These are phyloP conservation scores for Aspergillus novofumigatus DNA, from an alignment of 2,329 filamentous ascomycete species.

Conservation along the genomic window DNA sequence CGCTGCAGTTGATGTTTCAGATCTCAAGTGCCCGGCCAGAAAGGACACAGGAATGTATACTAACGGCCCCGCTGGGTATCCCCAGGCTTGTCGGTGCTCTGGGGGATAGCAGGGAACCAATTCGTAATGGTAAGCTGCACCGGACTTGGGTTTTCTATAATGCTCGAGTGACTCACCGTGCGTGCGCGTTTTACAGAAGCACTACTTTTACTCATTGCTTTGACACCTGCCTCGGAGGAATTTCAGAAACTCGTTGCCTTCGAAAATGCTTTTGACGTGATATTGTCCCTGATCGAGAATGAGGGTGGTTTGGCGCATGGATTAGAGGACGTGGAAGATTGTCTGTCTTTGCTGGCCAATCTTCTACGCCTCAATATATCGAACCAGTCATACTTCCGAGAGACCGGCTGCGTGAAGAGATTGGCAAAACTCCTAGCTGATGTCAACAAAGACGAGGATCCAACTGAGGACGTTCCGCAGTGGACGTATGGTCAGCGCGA, in stretches of 20 bases:
- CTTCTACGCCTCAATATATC: slow-evolving; percentile 80
- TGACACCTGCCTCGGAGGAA: slow-evolving; percentile 81
- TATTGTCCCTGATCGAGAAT: slow-evolving; percentile 74
- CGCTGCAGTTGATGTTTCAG: slow-evolving; percentile 80
- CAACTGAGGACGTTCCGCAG: slow-evolving; percentile 59
- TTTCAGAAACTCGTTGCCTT: slow-evolving; percentile 95
- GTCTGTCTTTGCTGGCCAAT: slow-evolving; percentile 84
- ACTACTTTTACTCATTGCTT: slow-evolving; percentile 77
- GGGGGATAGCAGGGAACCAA: slow-evolving; percentile 78
- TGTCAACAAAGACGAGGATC: slow-evolving; percentile 52
- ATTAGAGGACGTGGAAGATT: slow-evolving; percentile 86
- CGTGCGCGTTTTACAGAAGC: slow-evolving; percentile 53
- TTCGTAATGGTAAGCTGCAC: slow-evolving; percentile 63
- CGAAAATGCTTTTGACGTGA: slow-evolving; percentile 83
- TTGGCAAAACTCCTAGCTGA: slow-evolving; percentile 66
- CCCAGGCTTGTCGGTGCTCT: slow-evolving; percentile 78
- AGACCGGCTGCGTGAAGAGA: slow-evolving; percentile 75
- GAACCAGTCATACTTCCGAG: slow-evolving; percentile 90
- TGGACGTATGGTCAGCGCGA: slow-evolving; percentile 77
- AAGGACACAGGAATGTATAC: slow-evolving; percentile 89
- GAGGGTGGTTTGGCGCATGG: slow-evolving; percentile 82
- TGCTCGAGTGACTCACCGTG: slow-evolving; percentile 7
- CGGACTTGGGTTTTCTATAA: neutral
- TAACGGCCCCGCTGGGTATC: slow-evolving; percentile 82
- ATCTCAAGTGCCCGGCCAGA: slow-evolving; percentile 83